These are phyloP conservation scores for Oryza rufipogon DNA, from an alignment of 176 grass and related monocot species.

Conservation along the genomic window DNA sequence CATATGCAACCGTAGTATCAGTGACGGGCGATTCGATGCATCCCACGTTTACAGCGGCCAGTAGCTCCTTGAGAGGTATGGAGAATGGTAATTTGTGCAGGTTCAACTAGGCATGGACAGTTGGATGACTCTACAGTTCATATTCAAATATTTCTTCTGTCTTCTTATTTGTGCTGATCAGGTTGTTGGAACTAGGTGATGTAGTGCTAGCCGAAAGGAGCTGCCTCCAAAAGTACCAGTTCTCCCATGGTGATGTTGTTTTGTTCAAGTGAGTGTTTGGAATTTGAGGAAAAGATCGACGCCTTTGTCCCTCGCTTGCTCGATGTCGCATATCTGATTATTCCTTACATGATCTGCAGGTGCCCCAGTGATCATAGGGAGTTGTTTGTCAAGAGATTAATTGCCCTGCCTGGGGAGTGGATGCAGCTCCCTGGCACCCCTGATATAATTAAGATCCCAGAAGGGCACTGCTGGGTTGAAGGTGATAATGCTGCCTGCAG, in stretches of 20 bases:
- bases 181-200: slow-evolving; percentile 66
- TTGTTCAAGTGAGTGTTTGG: slow-evolving; percentile 61
- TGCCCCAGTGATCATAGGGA: slow-evolving; percentile 63
- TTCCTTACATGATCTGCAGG: slow-evolving; percentile 41
- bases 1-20: slow-evolving; percentile 38
- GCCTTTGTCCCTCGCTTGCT: background rate
- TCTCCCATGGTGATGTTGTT: slow-evolving; percentile 81
- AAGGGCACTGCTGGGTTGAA: slow-evolving; percentile 94
- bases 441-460: slow-evolving; percentile 68
- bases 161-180: slow-evolving; percentile 47
- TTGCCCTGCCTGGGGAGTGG: slow-evolving; percentile 86
- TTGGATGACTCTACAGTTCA: background rate
- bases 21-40: slow-evolving; percentile 75
- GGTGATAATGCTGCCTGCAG: slow-evolving; percentile 78
- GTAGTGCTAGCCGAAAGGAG: slow-evolving; percentile 54
- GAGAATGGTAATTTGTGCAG: slow-evolving; percentile 34
- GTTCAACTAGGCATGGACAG: background rate
- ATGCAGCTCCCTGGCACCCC: slow-evolving; percentile 58
- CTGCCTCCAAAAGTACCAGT: slow-evolving; percentile 65
- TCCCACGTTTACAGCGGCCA: slow-evolving; percentile 67
- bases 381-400: slow-evolving; percentile 73
- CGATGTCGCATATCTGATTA: background rate
- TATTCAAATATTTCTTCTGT: slow-evolving; percentile 6
- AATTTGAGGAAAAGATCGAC: background rate
- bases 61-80: slow-evolving; percentile 46